Conservation (phyloP, 176 grass and related monocot genomes). For the Ampelocalamus luodianensis region DNA sequence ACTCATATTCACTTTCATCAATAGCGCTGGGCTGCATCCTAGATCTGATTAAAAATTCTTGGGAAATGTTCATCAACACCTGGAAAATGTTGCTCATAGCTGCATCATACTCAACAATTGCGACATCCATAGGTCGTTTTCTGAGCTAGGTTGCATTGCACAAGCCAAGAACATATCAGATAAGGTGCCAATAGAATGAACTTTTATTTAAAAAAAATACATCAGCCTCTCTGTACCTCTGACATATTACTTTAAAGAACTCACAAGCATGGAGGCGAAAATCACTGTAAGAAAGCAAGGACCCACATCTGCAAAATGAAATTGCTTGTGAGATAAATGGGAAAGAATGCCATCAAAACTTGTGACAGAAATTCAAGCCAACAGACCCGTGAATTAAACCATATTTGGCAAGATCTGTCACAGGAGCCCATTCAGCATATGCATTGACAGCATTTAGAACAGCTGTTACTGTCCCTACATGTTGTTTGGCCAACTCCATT, state of each 20-base stretch:
- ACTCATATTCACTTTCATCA: slow-evolving; percentile 91
- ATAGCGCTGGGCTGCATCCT: slow-evolving; percentile 57
- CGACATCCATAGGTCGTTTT: slow-evolving; percentile 81
- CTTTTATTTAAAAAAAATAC: slow-evolving; percentile 29
- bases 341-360: slow-evolving; percentile 5
- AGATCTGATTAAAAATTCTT: slow-evolving; percentile 80
- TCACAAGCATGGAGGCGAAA: slow-evolving; percentile 95
- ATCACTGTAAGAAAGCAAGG: slow-evolving; percentile 81
- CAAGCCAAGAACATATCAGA: slow-evolving; percentile 43
- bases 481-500: slow-evolving; percentile 79
- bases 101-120: slow-evolving; percentile 83
- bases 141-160: slow-evolving; percentile 50
- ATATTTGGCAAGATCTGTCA: slow-evolving; percentile 90
- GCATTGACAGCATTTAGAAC: slow-evolving; percentile 94
- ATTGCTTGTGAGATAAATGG: slow-evolving; percentile 34
- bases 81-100: slow-evolving; percentile 81
- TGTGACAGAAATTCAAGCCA: slow-evolving; percentile 25
- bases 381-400: slow-evolving; percentile 91
- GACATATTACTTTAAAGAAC: slow-evolving; percentile 93
- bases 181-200: slow-evolving; percentile 14
- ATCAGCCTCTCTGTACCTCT: slow-evolving; percentile 64
- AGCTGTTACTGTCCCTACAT: slow-evolving; percentile 76
- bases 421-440: slow-evolving; percentile 96
- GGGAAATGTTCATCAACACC: slow-evolving; percentile 87
- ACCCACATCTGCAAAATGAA: slow-evolving; percentile 69